Conservation (phyloP, 139 green algal species). For the Coelastrella sp. region DNA sequence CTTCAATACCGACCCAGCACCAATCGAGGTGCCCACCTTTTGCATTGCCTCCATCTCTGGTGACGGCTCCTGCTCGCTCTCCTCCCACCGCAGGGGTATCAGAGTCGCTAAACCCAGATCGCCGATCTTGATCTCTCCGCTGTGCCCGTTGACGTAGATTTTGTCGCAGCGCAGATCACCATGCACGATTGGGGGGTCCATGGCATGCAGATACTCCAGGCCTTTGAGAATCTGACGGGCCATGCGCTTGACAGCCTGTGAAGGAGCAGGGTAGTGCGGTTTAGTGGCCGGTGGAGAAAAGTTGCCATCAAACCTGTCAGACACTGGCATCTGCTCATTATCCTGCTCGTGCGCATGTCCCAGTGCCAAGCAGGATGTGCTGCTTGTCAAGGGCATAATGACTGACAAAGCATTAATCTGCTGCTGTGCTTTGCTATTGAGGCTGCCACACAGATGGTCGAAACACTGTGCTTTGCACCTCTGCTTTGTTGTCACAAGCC, state of each 20-base stretch:
- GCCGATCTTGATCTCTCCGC: conserved; percentile 93
- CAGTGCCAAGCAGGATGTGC: too few relatives aligned
- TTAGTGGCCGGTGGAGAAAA: too few relatives aligned
- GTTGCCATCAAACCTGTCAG: too few relatives aligned
- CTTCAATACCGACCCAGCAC: conserved; percentile 43
- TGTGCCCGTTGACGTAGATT: conserved; percentile 46
- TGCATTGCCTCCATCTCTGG: conserved; percentile 40
- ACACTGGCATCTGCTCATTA: too few relatives aligned
- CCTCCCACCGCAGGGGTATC: conserved; percentile 76
- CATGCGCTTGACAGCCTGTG: conserved; percentile 90
- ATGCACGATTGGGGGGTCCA: conserved; percentile 93
- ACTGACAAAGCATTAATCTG: too few relatives aligned
- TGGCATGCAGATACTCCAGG: conserved; percentile 90
- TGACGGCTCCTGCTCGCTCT: conserved; percentile 28
- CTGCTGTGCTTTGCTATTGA: too few relatives aligned
- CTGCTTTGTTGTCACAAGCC: too few relatives aligned
- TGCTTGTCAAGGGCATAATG: too few relatives aligned
- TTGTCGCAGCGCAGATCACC: conserved; percentile 97
- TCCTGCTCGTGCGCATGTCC: too few relatives aligned
- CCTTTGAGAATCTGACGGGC: conserved; percentile 89
- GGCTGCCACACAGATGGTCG: too few relatives aligned
- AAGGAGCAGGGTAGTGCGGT: too few relatives aligned
- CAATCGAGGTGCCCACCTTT: conserved; percentile 12
- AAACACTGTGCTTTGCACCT: too few relatives aligned
- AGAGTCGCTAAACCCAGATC: conserved; percentile 92